Base-by-base conservation (phyloP, 805 yeast genomes). In the Candida sanyiensis region DNA sequence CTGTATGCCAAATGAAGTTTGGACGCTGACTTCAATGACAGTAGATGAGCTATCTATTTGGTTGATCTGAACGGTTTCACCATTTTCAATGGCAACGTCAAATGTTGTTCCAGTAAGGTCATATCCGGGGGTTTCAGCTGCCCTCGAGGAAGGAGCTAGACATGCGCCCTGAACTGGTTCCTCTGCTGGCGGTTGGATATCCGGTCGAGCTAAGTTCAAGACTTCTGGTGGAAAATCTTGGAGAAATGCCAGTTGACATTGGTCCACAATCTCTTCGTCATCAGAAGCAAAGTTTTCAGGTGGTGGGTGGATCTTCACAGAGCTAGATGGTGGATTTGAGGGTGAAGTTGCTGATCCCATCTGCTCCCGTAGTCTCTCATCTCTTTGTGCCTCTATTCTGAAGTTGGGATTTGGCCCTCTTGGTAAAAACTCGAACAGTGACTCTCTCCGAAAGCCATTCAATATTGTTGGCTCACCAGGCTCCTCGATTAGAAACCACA, bases 401-500 rank as follows among this genome's bases (percentile, higher is more conserved):
- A 47, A 56, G 28, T 47, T 33, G 20, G 58, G 59, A 38, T 55
- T 54, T 25, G 60, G 58, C 26, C 50, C 55, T 38, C 53, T 49
- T 26, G 63, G 62, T 19, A 56, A 43, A 33, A 53, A 57, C 15
- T 57, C 63, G 46, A 58, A 57, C 4, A 53, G 35, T 7, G 40
- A 21, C 32, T 56, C 61, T 25, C 35, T 46, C 62, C 62, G 57
- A 22, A 58, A 49, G 3, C 60, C 53, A 33, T 40, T 33, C 5
- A 41, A 29, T 9, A 37, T 20, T 6, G 28, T 19, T 1, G 35
- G 25, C 2, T 35, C 38, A 9, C 46, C 57, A 2, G 47, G 48
- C 18, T 52, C 54, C 11, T 42, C 43, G 7, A 56, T 20, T 5
- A 50, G 45, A 33, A 46, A 56, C 39, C 52, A 58, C 1, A 56